phyloP scores from a whole-genome alignment of 1,139 yeast species.

The Kodamaea plutei region DNA sequence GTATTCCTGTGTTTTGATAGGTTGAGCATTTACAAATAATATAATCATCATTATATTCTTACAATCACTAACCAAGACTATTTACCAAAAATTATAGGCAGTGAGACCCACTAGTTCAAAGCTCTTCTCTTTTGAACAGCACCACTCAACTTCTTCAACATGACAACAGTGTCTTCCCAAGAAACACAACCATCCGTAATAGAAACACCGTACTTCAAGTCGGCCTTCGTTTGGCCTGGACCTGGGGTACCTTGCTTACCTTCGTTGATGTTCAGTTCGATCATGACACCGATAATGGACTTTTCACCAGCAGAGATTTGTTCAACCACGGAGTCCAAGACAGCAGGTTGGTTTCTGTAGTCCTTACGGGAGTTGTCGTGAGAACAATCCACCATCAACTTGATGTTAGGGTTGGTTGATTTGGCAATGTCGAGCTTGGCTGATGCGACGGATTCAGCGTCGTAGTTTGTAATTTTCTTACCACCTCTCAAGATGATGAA shows the following conservation, averaged over 20 bases:
- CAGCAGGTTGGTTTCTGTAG: conserved; percentile 91
- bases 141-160: conserved; percentile 71
- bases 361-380: conserved; percentile 96
- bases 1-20: no score
- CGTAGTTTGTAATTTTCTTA: conserved; percentile 89
- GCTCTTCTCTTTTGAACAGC: conserved; percentile 84
- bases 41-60: no score
- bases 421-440: conserved; percentile 63
- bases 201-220: conserved; percentile 90
- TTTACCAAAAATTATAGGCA: no score
- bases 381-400: conserved; percentile 96
- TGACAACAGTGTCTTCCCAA: conserved; percentile 83
- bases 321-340: conserved; percentile 69
- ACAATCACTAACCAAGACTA: no score
- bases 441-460: conserved; percentile 66
- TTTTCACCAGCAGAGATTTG: conserved; percentile 82
- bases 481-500: conserved; percentile 95
- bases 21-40: no score
- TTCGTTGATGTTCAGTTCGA: conserved; percentile 87
- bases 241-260: conserved; percentile 85
- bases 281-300: conserved; percentile 87
- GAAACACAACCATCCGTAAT: conserved; percentile 96
- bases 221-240: conserved; percentile 50
- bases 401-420: conserved; percentile 53
- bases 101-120: no score